These are phyloP conservation scores for Gossypium davidsonii DNA, from an alignment of 441 rosid species.

Conservation along the genomic window DNA sequence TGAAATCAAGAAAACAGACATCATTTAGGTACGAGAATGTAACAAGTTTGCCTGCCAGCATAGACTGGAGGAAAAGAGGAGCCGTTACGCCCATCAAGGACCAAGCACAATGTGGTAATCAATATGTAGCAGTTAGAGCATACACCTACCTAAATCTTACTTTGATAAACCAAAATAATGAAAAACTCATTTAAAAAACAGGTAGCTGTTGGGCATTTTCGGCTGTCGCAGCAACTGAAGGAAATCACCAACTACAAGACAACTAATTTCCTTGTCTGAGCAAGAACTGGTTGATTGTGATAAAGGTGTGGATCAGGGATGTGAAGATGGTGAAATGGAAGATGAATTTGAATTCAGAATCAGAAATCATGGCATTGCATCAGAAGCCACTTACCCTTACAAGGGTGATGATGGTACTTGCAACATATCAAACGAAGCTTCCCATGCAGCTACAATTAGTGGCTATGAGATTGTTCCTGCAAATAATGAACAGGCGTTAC, in stretches of 20 bases:
- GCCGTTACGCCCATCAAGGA: conserved; percentile 25
- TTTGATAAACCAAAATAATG: not conserved
- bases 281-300: conserved; percentile 30
- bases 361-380: conserved; percentile 14
- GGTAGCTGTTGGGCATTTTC: conserved; percentile 32
- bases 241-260: conserved; percentile 17
- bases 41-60: conserved; percentile 8
- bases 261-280: conserved; percentile 22
- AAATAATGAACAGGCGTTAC: not conserved
- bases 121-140: not conserved
- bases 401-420: not conserved
- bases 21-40: not conserved
- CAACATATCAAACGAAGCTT: not conserved
- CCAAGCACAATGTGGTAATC: conserved; percentile 17
- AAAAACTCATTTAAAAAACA: not conserved
- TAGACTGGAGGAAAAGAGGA: conserved; percentile 30
- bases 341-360: conserved; percentile 21
- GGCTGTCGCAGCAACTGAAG: conserved; percentile 23
- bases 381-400: conserved; percentile 17
- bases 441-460: conserved; percentile 14
- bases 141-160: not conserved
- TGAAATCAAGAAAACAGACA: not conserved
- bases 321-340: conserved; percentile 23
- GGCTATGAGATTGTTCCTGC: conserved; percentile 19
- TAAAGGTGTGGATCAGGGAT: conserved; percentile 12